Base-by-base conservation (phyloP, 2,329 filamentous ascomycete genomes). In the Mycosphaerella sp. region DNA sequence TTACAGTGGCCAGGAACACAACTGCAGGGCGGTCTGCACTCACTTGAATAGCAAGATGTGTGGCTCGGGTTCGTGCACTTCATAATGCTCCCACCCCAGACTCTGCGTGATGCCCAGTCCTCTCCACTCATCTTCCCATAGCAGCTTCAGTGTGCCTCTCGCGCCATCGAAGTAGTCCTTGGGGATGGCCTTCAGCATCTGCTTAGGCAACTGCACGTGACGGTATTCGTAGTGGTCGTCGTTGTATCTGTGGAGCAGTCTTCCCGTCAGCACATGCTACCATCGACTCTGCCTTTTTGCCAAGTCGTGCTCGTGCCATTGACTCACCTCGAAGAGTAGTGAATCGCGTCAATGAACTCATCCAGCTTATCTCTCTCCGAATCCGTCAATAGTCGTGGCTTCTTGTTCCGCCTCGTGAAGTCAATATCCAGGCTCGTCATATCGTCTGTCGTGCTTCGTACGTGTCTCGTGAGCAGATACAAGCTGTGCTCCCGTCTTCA, bases 91-190 rank as follows among this genome's bases (percentile, higher is more conserved):
- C 93, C 93, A 98, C 52, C 93, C 93, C 65, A 98, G 77, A 76
- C 91, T 97, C 90, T 97, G 91, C 60, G 93, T 98, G 68, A 98
- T 98, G 44, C 93, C 93, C 66, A 98, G 79, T 32, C 86, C 89
- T 72, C 93, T 84, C 93, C 93, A 98, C 74, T 98, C 93, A 60
- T 97, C 91, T 71, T 98, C 93, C 90, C 91, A 96, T 55, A 98
- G 75, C 61, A 98, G 75, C 76, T 97, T 98, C 71, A 98, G 74
- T 5, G 91, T 97, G 56, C 93, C 93, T 72, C 95, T 89, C 46
- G 82, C 75, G 44, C 83, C 79, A 70, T 96, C 90, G 67, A 95
- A 91, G 72, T 95, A 95, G 58, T 96, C 91, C 69, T 90, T 85
- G 16, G 93, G 93, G 62, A 98, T 97, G 36, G 82, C 86, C 73